Evolutionary conservation across 1,284 basidiomycete species (phyloP).

Genomic region (Melampsora larici-populina): DNA sequence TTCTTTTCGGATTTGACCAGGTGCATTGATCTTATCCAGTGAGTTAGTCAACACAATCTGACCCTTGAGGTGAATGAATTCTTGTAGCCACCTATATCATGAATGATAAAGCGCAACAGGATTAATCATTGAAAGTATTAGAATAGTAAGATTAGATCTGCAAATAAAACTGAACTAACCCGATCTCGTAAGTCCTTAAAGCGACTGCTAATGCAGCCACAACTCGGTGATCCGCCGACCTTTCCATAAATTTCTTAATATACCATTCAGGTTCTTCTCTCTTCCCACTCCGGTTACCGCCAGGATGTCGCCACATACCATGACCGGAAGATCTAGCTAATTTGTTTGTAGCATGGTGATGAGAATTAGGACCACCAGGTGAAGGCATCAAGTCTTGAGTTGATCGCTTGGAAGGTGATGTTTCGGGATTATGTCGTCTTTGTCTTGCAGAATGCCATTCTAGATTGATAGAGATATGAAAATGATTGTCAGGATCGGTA

Average conservation of each 20-base stretch:
- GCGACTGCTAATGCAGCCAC: slow-evolving; percentile 74
- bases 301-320: slow-evolving; percentile 32
- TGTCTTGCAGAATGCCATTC: slow-evolving; percentile 33
- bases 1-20: slow-evolving; percentile 59
- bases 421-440: slow-evolving; percentile 22
- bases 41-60: slow-evolving; percentile 80
- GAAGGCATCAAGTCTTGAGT: slow-evolving; percentile 11
- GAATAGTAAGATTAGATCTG: too few species aligned
- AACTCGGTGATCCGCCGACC: slow-evolving; percentile 75
- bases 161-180: slow-evolving; percentile 58
- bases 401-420: slow-evolving; percentile 25
- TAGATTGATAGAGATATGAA: not conserved
- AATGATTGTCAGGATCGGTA: not conserved
- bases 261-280: slow-evolving; percentile 61
- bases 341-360: slow-evolving; percentile 1
- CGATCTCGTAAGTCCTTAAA: slow-evolving; percentile 73
- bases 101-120: not conserved
- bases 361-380: slow-evolving; percentile 9
- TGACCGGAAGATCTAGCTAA: slow-evolving; percentile 13
- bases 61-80: slow-evolving; percentile 73
- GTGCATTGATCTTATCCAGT: slow-evolving; percentile 66
- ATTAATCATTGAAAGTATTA: too few species aligned
- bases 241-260: slow-evolving; percentile 81
- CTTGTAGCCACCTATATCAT: slow-evolving; percentile 69
- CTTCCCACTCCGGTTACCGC: slow-evolving; percentile 40